A percentile compares a stretch with the other conserved stretches of the same genome.
phyloP scores from a whole-genome alignment of 2,329 filamentous ascomycete genomes.

The Whalleya microplaca region DNA sequence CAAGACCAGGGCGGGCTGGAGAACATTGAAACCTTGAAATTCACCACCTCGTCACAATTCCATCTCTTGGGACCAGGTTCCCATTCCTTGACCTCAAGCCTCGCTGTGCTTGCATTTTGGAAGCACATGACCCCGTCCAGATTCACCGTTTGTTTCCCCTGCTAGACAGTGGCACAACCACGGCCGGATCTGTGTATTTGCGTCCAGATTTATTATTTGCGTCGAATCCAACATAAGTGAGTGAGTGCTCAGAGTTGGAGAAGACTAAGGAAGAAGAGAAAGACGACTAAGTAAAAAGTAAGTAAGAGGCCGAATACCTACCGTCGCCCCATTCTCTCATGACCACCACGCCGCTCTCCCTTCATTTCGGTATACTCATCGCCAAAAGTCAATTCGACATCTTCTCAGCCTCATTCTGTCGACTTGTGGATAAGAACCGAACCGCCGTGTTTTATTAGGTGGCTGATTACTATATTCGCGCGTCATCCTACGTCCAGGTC shows the following conservation, averaged over 20 bases:
- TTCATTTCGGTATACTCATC: background rate
- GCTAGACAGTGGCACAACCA: background rate
- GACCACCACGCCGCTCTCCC: background rate
- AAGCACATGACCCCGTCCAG: conserved; percentile 5
- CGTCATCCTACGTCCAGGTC: conserved; percentile 15
- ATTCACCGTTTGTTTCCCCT: background rate
- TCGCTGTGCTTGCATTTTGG: conserved; percentile 14
- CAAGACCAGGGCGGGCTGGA: conserved; percentile 17
- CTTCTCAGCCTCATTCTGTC: background rate
- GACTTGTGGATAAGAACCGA: background rate
- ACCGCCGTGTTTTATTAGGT: conserved; percentile 17
- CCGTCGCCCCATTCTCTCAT: background rate
- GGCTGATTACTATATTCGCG: conserved; percentile 14
- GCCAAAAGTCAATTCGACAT: background rate
- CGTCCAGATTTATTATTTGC: no score
- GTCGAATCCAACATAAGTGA: background rate
- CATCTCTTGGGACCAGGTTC: conserved; percentile 4
- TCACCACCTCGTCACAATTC: conserved; percentile 12
- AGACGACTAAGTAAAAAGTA: background rate
- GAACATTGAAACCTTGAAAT: conserved; percentile 25
- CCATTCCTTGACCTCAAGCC: conserved; percentile 9
- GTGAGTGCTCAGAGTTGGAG: background rate
- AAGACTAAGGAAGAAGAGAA: background rate
- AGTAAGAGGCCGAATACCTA: background rate
- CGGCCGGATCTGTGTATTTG: no score